These are phyloP conservation scores for Dothistroma pini DNA, from an alignment of 2,329 filamentous ascomycete species.

Conservation along the genomic window DNA sequence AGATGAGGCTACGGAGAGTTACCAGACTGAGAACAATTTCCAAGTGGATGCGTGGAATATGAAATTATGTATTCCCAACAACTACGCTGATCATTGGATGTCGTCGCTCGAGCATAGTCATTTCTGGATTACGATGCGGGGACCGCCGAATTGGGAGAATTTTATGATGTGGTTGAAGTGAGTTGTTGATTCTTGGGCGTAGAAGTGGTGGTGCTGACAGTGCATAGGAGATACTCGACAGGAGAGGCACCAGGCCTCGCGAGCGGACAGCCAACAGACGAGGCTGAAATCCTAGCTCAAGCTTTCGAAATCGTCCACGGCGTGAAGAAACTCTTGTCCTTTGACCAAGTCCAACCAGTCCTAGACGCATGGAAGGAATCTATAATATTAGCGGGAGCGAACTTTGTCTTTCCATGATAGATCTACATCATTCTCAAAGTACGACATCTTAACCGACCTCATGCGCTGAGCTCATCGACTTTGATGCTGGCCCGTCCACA, in stretches of 20 bases:
- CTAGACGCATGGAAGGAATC: background rate
- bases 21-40: background rate
- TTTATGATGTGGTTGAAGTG: background rate
- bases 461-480: no score
- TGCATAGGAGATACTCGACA: background rate
- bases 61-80: background rate
- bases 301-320: constrained; percentile 1
- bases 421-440: no score
- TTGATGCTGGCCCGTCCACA: no score
- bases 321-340: background rate
- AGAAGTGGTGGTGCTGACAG: background rate
- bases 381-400: background rate
- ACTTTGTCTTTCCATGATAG: background rate
- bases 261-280: background rate
- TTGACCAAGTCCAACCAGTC: background rate
- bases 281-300: constrained; percentile 3
- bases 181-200: background rate
- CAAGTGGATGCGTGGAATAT: constrained; percentile 2
- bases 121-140: constrained; percentile 5
- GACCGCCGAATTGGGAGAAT: background rate
- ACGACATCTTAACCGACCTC: no score
- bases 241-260: constrained; percentile 1
- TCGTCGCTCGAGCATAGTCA: background rate
- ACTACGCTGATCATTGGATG: constrained; percentile 1
- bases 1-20: background rate